phyloP scores from a whole-genome alignment of 164 flowering plant genomes.

The Sextonia rubra region DNA sequence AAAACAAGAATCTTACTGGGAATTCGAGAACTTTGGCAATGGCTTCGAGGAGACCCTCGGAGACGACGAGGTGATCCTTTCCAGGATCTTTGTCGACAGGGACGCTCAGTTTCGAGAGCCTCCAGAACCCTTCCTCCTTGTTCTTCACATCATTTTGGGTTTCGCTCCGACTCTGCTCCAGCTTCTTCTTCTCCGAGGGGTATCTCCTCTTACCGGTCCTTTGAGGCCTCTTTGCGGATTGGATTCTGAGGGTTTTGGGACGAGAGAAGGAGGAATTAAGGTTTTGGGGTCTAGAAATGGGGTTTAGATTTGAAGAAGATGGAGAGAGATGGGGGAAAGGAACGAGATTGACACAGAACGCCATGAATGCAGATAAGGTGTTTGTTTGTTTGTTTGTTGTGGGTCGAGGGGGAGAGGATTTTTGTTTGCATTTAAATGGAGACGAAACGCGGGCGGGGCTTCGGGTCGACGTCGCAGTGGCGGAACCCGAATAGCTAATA shows the following conservation, averaged over 20 bases:
- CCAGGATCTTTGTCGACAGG: constrained; percentile 76
- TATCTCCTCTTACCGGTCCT: constrained; percentile 79
- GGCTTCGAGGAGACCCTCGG: constrained; percentile 58
- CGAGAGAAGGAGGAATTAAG: neutral
- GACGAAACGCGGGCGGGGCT: too few relatives aligned
- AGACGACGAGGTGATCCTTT: constrained; percentile 61
- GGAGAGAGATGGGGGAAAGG: neutral
- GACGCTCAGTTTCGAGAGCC: constrained; percentile 71
- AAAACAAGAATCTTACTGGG: constrained; percentile 47
- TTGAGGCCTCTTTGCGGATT: constrained; percentile 42
- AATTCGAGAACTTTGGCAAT: constrained; percentile 85
- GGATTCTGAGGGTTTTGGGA: constrained; percentile 19
- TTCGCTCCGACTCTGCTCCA: constrained; percentile 33
- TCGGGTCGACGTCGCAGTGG: too few relatives aligned
- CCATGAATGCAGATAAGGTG: neutral
- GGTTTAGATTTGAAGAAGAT: neutral
- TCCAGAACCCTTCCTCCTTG: constrained; percentile 75
- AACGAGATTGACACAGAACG: neutral
- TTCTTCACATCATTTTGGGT: constrained; percentile 29
- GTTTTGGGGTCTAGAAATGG: too few relatives aligned
- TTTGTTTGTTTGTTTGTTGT: neutral
- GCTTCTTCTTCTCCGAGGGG: constrained; percentile 95
- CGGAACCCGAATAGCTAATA: too few relatives aligned
- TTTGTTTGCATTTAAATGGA: too few relatives aligned
- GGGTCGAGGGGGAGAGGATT: neutral